Percentiles rank a stretch among this genome's conserved stretches.
Conservation (phyloP, 305 asterid species). For the Fraxinus paxiana region DNA sequence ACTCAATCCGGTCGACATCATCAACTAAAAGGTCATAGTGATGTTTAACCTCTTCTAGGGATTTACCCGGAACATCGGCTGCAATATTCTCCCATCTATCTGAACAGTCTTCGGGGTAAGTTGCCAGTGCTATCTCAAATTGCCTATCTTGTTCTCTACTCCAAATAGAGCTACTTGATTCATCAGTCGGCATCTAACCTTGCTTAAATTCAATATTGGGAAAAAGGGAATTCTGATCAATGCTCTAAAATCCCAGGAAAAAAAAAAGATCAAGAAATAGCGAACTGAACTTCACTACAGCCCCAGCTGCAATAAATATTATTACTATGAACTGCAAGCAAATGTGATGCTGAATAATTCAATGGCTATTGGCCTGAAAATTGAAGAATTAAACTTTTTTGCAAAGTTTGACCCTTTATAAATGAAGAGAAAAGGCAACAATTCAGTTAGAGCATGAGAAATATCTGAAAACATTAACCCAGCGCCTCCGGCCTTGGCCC, state of each 20-base stretch:
- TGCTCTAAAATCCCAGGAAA: constrained; percentile 13
- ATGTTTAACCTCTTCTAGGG: constrained; percentile 56
- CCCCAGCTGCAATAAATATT: constrained; percentile 19
- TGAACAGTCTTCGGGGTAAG: constrained; percentile 49
- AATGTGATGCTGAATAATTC: constrained; percentile 11
- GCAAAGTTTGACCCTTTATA: not conserved
- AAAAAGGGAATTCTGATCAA: constrained; percentile 5
- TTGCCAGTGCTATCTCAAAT: constrained; percentile 70
- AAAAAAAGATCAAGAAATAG: constrained; percentile 26
- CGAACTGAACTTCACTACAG: constrained; percentile 15
- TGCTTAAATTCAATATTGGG: constrained; percentile 18
- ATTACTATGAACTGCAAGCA: constrained; percentile 21
- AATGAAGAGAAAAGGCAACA: not conserved
- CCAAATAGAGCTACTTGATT: constrained; percentile 63
- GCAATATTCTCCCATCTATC: constrained; percentile 84
- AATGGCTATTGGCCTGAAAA: not conserved
- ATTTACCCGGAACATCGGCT: constrained; percentile 67
- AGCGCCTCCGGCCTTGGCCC: not conserved
- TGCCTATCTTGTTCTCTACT: constrained; percentile 77
- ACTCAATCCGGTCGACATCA: constrained; percentile 63
- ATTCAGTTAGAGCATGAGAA: not conserved
- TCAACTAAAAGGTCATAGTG: constrained; percentile 74
- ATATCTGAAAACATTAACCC: constrained; percentile 1
- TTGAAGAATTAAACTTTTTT: not conserved
- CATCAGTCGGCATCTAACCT: constrained; percentile 60